These are phyloP conservation scores for Vanderwaltozyma yarrowii DNA, from an alignment of 805 yeast genomes.

Conservation along the genomic window DNA sequence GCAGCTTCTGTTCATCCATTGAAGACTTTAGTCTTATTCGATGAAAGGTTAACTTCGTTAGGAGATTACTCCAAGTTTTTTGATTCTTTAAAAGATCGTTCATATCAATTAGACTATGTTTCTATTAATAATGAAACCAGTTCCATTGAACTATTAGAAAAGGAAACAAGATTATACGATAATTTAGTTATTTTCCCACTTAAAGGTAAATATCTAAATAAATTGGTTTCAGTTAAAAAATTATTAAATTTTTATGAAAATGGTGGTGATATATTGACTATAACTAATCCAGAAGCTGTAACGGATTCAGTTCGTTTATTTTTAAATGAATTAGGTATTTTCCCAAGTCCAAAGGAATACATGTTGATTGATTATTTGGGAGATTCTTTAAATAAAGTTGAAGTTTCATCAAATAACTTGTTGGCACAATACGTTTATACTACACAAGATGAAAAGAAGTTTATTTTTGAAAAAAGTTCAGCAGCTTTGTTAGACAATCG, in stretches of 20 bases:
- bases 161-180: slow-evolving; percentile 38
- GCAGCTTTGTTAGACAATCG: slow-evolving; percentile 64
- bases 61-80: slow-evolving; percentile 22
- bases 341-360: slow-evolving; percentile 69
- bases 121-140: slow-evolving; percentile 19
- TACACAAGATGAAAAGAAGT: slow-evolving; percentile 4
- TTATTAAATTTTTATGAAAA: slow-evolving; percentile 48
- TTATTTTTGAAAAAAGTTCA: slow-evolving; percentile 39
- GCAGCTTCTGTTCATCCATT: slow-evolving; percentile 18
- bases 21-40: slow-evolving; percentile 27
- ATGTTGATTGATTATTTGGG: slow-evolving; percentile 56
- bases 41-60: slow-evolving; percentile 20
- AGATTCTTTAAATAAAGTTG: slow-evolving; percentile 6
- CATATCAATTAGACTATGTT: slow-evolving; percentile 24
- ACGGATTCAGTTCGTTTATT: slow-evolving; percentile 58
- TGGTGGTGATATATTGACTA: slow-evolving; percentile 68
- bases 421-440: slow-evolving; percentile 1
- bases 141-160: slow-evolving; percentile 19
- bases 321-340: slow-evolving; percentile 72
- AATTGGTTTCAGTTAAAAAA: slow-evolving; percentile 34
- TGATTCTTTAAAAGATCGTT: slow-evolving; percentile 25
- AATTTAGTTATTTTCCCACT: slow-evolving; percentile 53
- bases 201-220: slow-evolving; percentile 35
- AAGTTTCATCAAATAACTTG: slow-evolving; percentile 9
- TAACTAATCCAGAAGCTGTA: slow-evolving; percentile 41